These are phyloP conservation scores for Amphicarpaea edgeworthii DNA, from an alignment of 306 rosid species.

Conservation along the genomic window DNA sequence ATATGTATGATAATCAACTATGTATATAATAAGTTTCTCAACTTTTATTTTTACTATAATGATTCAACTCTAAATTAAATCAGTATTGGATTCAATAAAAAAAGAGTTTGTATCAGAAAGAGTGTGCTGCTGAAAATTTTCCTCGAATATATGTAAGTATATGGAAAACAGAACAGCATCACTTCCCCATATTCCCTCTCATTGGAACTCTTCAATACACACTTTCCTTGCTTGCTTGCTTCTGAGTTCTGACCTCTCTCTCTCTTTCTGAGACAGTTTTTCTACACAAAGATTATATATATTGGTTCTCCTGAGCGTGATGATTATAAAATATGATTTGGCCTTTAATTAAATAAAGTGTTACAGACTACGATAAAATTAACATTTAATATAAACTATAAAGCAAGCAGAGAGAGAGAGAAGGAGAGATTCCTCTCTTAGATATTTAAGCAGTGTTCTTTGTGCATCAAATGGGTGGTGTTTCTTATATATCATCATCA, in stretches of 20 bases:
- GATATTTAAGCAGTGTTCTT: not conserved
- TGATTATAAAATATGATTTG: constrained; percentile 21
- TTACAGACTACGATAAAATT: constrained; percentile 52
- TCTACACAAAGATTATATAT: constrained; percentile 21
- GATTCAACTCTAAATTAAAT: too few relatives aligned
- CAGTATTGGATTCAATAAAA: too few relatives aligned
- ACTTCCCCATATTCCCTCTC: constrained; percentile 69
- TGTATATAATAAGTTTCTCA: too few relatives aligned
- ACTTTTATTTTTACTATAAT: too few relatives aligned
- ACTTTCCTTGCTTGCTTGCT: constrained; percentile 29
- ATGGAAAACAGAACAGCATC: constrained; percentile 42
- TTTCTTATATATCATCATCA: constrained; percentile 47
- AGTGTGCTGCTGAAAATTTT: too few relatives aligned
- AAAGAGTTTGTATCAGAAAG: too few relatives aligned
- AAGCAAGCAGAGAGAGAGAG: constrained; percentile 45
- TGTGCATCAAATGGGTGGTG: constrained; percentile 28
- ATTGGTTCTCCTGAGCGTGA: constrained; percentile 6
- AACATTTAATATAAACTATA: constrained; percentile 45
- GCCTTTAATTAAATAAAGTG: constrained; percentile 45
- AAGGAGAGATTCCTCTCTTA: constrained; percentile 54
- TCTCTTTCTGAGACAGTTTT: constrained; percentile 37
- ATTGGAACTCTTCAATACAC: constrained; percentile 70
- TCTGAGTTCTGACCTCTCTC: not conserved
- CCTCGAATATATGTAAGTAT: too few relatives aligned
- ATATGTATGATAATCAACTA: too few relatives aligned